These are phyloP conservation scores for Psilocybe cubensis DNA, from an alignment of 768 basidiomycete species.

Conservation along the genomic window DNA sequence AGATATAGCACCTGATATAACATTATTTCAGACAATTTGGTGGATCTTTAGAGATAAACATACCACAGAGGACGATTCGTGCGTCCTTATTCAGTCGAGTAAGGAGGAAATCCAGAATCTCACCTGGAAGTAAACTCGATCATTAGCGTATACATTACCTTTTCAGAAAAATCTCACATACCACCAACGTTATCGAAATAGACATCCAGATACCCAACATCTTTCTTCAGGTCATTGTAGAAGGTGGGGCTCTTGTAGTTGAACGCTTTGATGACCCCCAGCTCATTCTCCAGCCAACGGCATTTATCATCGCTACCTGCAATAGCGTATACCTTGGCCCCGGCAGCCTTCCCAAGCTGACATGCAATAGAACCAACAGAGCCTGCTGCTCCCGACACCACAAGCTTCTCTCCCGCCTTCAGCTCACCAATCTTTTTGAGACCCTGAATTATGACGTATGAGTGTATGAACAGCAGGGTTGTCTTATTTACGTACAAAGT, in stretches of 20 bases:
- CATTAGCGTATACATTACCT: background rate
- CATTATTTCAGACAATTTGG: background rate
- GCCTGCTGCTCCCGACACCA: slow-evolving; percentile 91
- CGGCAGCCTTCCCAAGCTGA: slow-evolving; percentile 79
- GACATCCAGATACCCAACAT: slow-evolving; percentile 76
- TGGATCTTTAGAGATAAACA: slow-evolving; percentile 22
- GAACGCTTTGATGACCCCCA: slow-evolving; percentile 82
- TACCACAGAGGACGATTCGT: slow-evolving; percentile 82
- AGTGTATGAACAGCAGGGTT: background rate
- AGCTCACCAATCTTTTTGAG: slow-evolving; percentile 79
- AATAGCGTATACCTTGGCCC: slow-evolving; percentile 86
- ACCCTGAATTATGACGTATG: slow-evolving; percentile 52
- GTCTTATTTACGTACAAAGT: slow-evolving; percentile 60
- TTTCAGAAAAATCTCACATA: slow-evolving; percentile 11
- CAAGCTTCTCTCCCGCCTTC: slow-evolving; percentile 82
- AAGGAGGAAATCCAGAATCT: slow-evolving; percentile 80
- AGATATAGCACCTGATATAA: slow-evolving; percentile 73
- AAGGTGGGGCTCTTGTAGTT: slow-evolving; percentile 88
- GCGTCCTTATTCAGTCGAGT: slow-evolving; percentile 77
- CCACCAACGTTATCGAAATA: slow-evolving; percentile 86
- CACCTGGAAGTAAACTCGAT: slow-evolving; percentile 40
- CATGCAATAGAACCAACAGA: slow-evolving; percentile 85
- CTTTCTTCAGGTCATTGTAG: slow-evolving; percentile 70
- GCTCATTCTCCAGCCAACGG: slow-evolving; percentile 79
- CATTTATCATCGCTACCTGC: slow-evolving; percentile 88